Evolutionary conservation across 1,284 basidiomycete species (phyloP).

Genomic region (Takashimella koratensis): DNA sequence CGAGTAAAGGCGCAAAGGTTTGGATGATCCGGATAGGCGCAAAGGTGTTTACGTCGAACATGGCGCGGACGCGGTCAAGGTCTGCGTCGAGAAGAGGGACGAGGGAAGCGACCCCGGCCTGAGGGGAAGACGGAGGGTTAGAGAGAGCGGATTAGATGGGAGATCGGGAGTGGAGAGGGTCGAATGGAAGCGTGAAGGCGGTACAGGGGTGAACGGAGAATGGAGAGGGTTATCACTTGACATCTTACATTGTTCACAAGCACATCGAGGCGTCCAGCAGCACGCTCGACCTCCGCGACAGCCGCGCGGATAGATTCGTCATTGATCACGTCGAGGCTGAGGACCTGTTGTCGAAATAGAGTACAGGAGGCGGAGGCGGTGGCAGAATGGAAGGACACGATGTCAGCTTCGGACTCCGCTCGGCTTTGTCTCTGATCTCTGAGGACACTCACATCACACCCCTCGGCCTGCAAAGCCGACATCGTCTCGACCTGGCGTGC

Average conservation of each 20-base stretch:
- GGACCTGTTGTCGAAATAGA: conserved; percentile 4
- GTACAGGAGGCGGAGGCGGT: too few species aligned
- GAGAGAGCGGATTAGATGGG: not conserved
- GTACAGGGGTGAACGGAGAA: too few species aligned
- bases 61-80: not conserved
- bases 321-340: conserved; percentile 14
- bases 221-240: too few species aligned
- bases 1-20: conserved; percentile 12
- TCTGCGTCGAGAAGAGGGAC: conserved; percentile 7
- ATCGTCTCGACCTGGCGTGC: conserved; percentile 12
- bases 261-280: conserved; percentile 12
- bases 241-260: conserved; percentile 23
- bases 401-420: too few species aligned
- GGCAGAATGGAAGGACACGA: too few species aligned
- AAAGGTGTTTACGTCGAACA: conserved; percentile 26
- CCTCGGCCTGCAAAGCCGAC: conserved; percentile 5
- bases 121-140: too few species aligned
- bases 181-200: too few species aligned
- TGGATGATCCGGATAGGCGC: conserved; percentile 19
- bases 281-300: not conserved
- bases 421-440: too few species aligned
- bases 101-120: conserved; percentile 1
- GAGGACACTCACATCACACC: conserved; percentile 12
- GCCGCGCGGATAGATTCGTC: conserved; percentile 7
- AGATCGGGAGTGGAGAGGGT: too few species aligned